Evolutionary conservation across 2,329 filamentous ascomycete species (phyloP).

Genomic region (Talaromyces piceae): DNA sequence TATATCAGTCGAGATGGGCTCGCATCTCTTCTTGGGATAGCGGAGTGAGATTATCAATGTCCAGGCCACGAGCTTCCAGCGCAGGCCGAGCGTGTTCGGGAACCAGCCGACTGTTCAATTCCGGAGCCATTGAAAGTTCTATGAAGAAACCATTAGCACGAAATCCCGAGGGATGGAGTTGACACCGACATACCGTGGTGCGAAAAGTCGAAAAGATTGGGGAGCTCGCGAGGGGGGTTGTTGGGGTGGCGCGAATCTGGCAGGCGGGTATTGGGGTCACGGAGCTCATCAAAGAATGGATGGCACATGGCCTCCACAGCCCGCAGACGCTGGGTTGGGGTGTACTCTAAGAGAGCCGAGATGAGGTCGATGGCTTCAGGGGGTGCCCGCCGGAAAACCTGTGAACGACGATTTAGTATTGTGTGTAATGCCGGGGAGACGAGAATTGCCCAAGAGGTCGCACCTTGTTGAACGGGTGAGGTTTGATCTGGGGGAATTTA

Average conservation of each 20-base stretch:
- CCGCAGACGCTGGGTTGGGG: conserved; percentile 86
- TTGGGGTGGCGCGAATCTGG: conserved; percentile 90
- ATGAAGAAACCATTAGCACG: conserved; percentile 15
- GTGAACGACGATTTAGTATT: background rate
- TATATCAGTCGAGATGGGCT: conserved; percentile 80
- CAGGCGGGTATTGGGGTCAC: conserved; percentile 82
- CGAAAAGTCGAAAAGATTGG: conserved; percentile 85
- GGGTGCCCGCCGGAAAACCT: conserved; percentile 95
- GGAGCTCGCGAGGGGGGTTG: conserved; percentile 71
- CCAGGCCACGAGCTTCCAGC: conserved; percentile 69
- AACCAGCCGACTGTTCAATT: conserved; percentile 80
- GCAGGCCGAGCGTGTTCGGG: conserved; percentile 71
- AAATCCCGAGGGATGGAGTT: conserved; percentile 3
- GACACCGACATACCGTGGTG: conserved; percentile 67
- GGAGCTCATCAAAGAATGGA: conserved; percentile 95
- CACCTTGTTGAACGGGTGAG: conserved; percentile 94
- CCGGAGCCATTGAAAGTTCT: conserved; percentile 95
- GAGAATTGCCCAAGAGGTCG: background rate
- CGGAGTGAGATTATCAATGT: conserved; percentile 89
- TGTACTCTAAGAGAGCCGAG: conserved; percentile 89
- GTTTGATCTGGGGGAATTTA: conserved; percentile 99
- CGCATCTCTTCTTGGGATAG: conserved; percentile 95
- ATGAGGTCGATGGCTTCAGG: conserved; percentile 91
- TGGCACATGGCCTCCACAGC: conserved; percentile 97
- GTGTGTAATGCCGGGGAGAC: background rate